phyloP scores from a whole-genome alignment of 2,329 filamentous ascomycete genomes.

The Hortaea werneckii region DNA sequence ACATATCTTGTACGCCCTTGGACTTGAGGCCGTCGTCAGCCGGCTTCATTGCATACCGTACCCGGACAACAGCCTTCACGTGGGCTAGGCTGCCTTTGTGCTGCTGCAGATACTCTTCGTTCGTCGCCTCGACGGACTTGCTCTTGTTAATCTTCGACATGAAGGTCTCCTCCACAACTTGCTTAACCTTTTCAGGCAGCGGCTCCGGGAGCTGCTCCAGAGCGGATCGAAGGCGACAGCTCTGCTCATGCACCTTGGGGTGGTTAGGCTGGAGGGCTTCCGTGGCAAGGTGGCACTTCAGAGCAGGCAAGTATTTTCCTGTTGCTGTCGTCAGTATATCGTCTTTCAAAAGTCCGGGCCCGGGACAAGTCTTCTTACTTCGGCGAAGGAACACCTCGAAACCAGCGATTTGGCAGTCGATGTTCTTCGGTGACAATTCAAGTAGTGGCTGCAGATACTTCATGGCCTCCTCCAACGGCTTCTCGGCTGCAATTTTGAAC shows the following conservation, averaged over 20 bases:
- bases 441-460: slow-evolving; percentile 77
- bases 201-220: slow-evolving; percentile 42
- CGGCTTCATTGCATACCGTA: slow-evolving; percentile 48
- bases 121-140: slow-evolving; percentile 46
- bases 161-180: slow-evolving; percentile 58
- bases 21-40: slow-evolving; percentile 45
- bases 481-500: slow-evolving; percentile 51
- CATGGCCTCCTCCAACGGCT: slow-evolving; percentile 73
- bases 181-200: slow-evolving; percentile 54
- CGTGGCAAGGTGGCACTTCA: slow-evolving; percentile 73
- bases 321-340: slow-evolving; percentile 6
- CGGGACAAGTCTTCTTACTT: slow-evolving; percentile 41
- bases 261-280: slow-evolving; percentile 57
- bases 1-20: slow-evolving; percentile 52
- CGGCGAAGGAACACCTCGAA: slow-evolving; percentile 83
- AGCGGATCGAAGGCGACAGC: slow-evolving; percentile 49
- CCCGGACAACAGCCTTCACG: slow-evolving; percentile 53
- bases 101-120: slow-evolving; percentile 49
- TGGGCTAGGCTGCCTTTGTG: slow-evolving; percentile 54
- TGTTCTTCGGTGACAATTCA: slow-evolving; percentile 68
- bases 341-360: slow-evolving; percentile 45
- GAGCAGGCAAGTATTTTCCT: slow-evolving; percentile 77
- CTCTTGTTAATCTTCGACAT: slow-evolving; percentile 43
- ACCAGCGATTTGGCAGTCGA: slow-evolving; percentile 72
- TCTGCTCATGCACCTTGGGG: slow-evolving; percentile 66